Evolutionary conservation across 805 yeast genomes (phyloP), one percentile per base, ranked within the genome.

Genomic region (Clavispora phyllophila): DNA sequence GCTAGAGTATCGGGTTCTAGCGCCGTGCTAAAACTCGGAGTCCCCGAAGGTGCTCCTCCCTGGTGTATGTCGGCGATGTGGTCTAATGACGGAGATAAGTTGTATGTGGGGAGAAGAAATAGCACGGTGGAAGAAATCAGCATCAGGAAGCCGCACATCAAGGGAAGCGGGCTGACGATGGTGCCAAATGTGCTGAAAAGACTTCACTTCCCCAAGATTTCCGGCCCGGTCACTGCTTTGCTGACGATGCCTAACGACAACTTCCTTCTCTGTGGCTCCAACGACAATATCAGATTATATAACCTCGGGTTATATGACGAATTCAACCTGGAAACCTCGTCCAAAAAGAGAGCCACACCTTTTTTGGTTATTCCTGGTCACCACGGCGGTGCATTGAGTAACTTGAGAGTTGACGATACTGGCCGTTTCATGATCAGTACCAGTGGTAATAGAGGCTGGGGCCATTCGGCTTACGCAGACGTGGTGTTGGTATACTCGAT

Each of bases 361-460:
- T 93, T 91, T 58, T 73, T 83, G 60, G 90, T 95, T 53, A 76
- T 93, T 9, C 96, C 99, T 0, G 98, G 99, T 0, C 98, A 93
- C 61, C 96, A 87, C 57, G 98, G 99, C 38, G 96, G 97, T 22
- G 78, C 80, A 3, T 68, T 93, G 26, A 84, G 95, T 37, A 79
- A 81, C 40, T 66, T 93, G 48, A 72, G 78, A 42, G 82, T 90
- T 18, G 98, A 91, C 61, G 91, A 91, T 24, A 84, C 93, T 2
- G 87, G 95, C 31, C 67, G 93, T 47, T 93, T 86, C 60, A 73
- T 93, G 83, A 76, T 91, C 5, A 84, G 96, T 55, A 82, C 97
- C 0, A 84, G 95, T 59, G 99, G 99, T 9, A 87, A 86, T 48
- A 76, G 97, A 55, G 99, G 99, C 5, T 91, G 97, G 97, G 75